Evolutionary conservation across 805 yeast species (phyloP).

Genomic region (Saturnispora ahearnii): DNA sequence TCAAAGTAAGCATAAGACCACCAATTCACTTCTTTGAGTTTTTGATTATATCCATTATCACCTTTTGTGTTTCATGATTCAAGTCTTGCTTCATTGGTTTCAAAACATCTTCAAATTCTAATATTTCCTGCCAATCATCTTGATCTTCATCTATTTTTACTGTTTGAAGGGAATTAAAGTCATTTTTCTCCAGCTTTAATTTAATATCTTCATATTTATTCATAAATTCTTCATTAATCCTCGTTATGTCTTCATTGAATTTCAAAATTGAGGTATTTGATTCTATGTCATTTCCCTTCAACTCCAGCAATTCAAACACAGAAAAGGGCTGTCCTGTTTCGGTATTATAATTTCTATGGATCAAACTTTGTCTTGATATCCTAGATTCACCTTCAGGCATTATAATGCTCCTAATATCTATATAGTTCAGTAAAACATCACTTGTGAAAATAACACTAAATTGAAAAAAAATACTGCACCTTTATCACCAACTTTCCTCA

Average conservation of each 20-base stretch:
- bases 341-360: slow-evolving; percentile 14
- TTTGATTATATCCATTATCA: not conserved
- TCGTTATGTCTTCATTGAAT: not conserved
- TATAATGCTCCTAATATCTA: no score
- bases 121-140: slow-evolving; percentile 5
- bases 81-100: not conserved
- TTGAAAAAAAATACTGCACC: not conserved
- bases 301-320: slow-evolving; percentile 7
- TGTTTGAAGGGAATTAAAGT: not conserved
- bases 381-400: not conserved
- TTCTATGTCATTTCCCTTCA: not conserved
- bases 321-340: slow-evolving; percentile 11
- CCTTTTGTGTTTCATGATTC: not conserved
- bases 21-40: not conserved
- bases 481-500: not conserved
- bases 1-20: not conserved
- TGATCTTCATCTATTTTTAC: not conserved
- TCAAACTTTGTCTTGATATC: slow-evolving; percentile 1
- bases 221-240: not conserved
- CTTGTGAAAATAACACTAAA: not conserved
- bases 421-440: no score
- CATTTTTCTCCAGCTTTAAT: not conserved
- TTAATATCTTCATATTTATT: not conserved
- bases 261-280: not conserved
- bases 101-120: not conserved